Percentiles rank a stretch among this genome's conserved stretches.
Conservation (phyloP, 2,329 filamentous ascomycete species). For the Aspergillus novofumigatus region DNA sequence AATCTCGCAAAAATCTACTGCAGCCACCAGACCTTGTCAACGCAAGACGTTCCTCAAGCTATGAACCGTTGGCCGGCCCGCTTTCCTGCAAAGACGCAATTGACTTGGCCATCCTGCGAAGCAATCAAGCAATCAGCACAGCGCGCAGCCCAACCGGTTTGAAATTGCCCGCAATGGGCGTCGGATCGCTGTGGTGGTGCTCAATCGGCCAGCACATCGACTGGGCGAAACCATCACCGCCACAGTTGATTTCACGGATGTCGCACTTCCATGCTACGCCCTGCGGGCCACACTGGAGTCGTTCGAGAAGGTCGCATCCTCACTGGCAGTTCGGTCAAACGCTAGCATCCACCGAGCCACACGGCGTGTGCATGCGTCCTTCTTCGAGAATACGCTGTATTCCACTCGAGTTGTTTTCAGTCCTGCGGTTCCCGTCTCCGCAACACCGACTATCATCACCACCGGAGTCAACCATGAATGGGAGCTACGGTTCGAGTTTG, state of each 20-base stretch:
- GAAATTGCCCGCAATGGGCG: slow-evolving; percentile 91
- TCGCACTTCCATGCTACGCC: slow-evolving; percentile 78
- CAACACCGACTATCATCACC: slow-evolving; percentile 88
- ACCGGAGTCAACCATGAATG: slow-evolving; percentile 83
- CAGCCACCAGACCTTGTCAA: slow-evolving; percentile 69
- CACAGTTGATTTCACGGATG: slow-evolving; percentile 75
- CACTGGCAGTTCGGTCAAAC: slow-evolving; percentile 77
- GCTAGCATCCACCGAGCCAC: slow-evolving; percentile 85
- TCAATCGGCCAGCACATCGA: slow-evolving; percentile 82
- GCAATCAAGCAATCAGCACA: slow-evolving; percentile 63
- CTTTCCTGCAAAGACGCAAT: slow-evolving; percentile 77
- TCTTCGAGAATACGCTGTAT: slow-evolving; percentile 79
- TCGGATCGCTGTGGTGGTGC: slow-evolving; percentile 83
- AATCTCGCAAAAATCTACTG: slow-evolving; percentile 49
- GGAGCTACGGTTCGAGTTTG: slow-evolving; percentile 88
- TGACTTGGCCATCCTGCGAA: slow-evolving; percentile 81
- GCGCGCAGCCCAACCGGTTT: slow-evolving; percentile 85
- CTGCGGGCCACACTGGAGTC: slow-evolving; percentile 82
- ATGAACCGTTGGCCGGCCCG: slow-evolving; percentile 49
- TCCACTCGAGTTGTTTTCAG: slow-evolving; percentile 74
- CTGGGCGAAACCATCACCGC: slow-evolving; percentile 83
- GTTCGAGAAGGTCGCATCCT: slow-evolving; percentile 73
- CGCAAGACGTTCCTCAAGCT: slow-evolving; percentile 49
- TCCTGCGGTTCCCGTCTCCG: slow-evolving; percentile 74
- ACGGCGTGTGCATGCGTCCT: slow-evolving; percentile 70